Conservation (phyloP, 2,329 filamentous ascomycete species). For the Ceratocystis lukuohia region DNA sequence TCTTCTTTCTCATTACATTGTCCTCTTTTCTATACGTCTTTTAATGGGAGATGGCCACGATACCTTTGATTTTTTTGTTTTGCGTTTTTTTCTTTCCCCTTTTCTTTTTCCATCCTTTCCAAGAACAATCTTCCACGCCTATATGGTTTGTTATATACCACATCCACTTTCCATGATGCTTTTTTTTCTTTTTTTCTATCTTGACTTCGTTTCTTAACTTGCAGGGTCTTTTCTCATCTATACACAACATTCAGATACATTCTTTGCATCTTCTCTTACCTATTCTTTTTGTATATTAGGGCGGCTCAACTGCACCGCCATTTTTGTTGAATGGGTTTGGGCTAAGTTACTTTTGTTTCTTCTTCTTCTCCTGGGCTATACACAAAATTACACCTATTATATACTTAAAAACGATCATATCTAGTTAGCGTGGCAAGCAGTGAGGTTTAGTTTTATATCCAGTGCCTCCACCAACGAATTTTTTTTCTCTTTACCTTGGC, state of each 20-base stretch:
- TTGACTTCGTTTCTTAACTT: neutral
- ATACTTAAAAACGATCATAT: too few species aligned
- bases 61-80: neutral
- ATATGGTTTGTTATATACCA: neutral
- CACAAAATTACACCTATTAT: neutral
- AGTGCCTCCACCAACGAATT: too few species aligned
- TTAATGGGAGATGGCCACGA: neutral
- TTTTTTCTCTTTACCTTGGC: neutral
- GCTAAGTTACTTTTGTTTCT: neutral
- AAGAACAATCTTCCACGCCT: neutral
- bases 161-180: neutral
- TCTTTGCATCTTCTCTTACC: neutral
- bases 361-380: neutral
- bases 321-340: neutral
- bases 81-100: neutral
- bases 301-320: neutral
- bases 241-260: too few species aligned
- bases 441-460: too few species aligned
- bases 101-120: neutral
- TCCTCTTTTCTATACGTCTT: neutral
- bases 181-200: neutral
- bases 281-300: neutral
- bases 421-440: too few species aligned
- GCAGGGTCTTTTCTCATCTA: neutral
- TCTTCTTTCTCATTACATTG: neutral